Percentiles rank a stretch among this genome's conserved stretches.
Evolutionary conservation across 495 filamentous ascomycete species (phyloP).

Genomic region (Letharia lupina): DNA sequence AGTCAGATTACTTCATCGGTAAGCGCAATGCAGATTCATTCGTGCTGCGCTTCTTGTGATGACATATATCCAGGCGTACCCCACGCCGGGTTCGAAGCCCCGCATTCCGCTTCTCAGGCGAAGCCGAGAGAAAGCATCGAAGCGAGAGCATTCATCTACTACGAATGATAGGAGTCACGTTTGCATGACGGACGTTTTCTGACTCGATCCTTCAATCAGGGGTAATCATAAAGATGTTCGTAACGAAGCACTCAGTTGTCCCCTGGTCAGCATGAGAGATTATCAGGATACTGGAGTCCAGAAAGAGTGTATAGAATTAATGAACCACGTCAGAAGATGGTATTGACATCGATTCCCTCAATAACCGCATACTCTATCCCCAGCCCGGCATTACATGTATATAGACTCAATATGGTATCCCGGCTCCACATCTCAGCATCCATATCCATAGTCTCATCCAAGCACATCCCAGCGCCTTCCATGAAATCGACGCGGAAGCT

Average conservation of each 20-base stretch:
- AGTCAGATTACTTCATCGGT: background rate
- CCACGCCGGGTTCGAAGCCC: background rate
- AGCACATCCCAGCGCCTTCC: background rate
- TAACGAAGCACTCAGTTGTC: background rate
- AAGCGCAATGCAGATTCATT: background rate
- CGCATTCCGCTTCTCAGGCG: background rate
- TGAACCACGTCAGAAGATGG: background rate
- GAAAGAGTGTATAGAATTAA: background rate
- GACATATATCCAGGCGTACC: background rate
- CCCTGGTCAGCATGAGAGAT: no score
- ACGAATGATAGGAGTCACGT: background rate
- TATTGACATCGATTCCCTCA: background rate
- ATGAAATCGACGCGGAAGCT: background rate
- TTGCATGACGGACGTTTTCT: background rate
- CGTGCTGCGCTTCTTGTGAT: background rate
- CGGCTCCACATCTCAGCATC: background rate
- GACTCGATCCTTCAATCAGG: background rate
- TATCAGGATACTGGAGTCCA: background rate
- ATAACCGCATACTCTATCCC: background rate
- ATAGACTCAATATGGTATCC: background rate
- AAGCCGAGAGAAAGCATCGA: background rate
- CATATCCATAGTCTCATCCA: background rate
- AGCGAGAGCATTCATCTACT: background rate
- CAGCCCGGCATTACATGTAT: background rate
- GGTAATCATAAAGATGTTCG: background rate